Conservation (phyloP, 345 rosid species). For the Eucalyptus shirleyi region DNA sequence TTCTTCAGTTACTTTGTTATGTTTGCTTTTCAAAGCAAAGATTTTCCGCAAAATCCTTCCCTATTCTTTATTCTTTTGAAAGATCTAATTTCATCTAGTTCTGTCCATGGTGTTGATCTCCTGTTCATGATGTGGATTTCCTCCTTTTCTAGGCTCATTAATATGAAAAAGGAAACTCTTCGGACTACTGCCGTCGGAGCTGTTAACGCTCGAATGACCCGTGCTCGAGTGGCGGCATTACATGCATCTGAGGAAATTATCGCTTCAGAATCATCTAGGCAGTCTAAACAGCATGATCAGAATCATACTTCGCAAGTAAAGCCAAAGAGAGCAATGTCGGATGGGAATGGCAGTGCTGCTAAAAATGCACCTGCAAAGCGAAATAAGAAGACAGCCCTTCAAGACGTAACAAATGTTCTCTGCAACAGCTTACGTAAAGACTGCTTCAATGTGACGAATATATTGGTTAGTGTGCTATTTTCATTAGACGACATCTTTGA, state of each 20-base stretch:
- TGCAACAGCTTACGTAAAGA: slow-evolving; percentile 23
- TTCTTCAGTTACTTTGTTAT: not conserved
- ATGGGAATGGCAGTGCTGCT: slow-evolving; percentile 18
- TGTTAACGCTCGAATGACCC: slow-evolving; percentile 47
- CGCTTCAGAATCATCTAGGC: slow-evolving; percentile 9
- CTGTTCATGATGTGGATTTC: not conserved
- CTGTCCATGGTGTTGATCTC: not conserved
- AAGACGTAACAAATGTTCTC: slow-evolving; percentile 60
- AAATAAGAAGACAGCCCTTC: slow-evolving; percentile 63
- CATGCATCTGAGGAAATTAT: slow-evolving; percentile 10
- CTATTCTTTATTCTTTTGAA: not conserved
- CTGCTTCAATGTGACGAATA: slow-evolving; percentile 39
- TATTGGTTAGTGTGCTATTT: slow-evolving; percentile 29
- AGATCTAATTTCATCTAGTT: not conserved
- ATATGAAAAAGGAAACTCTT: slow-evolving; percentile 39
- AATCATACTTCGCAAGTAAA: not conserved
- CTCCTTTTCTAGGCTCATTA: slow-evolving; percentile 1
- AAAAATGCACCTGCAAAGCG: slow-evolving; percentile 4
- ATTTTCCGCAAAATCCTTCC: not conserved
- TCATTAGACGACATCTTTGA: not conserved
- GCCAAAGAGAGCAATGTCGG: slow-evolving; percentile 18
- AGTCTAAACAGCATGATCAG: not conserved
- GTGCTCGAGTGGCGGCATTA: slow-evolving; percentile 55
- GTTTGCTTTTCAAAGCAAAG: not conserved
- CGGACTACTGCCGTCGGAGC: slow-evolving; percentile 12